These are phyloP conservation scores for Sporothrix schenckii DNA, from an alignment of 2,329 filamentous ascomycete species.

Conservation along the genomic window DNA sequence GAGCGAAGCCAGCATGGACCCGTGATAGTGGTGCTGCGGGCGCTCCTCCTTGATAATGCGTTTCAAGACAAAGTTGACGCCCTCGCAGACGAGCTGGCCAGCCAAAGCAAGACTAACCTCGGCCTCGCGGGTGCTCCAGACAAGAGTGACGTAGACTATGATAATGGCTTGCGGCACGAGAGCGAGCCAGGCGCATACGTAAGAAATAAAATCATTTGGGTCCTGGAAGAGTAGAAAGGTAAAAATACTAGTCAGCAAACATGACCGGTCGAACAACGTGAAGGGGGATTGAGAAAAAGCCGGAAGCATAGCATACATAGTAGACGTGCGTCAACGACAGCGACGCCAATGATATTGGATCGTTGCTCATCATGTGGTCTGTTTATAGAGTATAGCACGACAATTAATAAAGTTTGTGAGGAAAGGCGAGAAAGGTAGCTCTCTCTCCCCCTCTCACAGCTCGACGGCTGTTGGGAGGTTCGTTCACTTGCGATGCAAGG, in stretches of 20 bases:
- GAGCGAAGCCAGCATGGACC: constrained; percentile 22
- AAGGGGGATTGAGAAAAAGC: neutral
- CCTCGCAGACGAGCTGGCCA: constrained; percentile 91
- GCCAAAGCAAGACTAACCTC: constrained; percentile 89
- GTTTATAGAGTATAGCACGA: neutral
- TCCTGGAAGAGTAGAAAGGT: constrained; percentile 59
- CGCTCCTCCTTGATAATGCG: constrained; percentile 89
- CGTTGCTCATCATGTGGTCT: constrained; percentile 46
- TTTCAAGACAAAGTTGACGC: constrained; percentile 86
- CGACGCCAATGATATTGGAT: constrained; percentile 70
- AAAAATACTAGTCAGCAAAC: neutral
- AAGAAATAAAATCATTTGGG: constrained; percentile 80
- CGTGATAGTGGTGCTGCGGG: constrained; percentile 72
- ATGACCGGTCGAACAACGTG: neutral
- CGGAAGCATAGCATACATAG: constrained; percentile 69
- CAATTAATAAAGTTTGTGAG: neutral
- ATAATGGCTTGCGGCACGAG: constrained; percentile 90
- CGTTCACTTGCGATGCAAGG: neutral
- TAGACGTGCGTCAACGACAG: constrained; percentile 94
- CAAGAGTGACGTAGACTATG: constrained; percentile 84
- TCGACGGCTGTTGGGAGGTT: neutral
- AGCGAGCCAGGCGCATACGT: constrained; percentile 89
- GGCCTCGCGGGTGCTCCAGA: constrained; percentile 87
- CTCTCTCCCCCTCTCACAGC: neutral
- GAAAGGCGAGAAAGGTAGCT: neutral